Percentiles rank a stretch among this genome's conserved stretches.
These are phyloP conservation scores for Jamesozyma piceae DNA, from an alignment of 805 yeast species.

Conservation along the genomic window DNA sequence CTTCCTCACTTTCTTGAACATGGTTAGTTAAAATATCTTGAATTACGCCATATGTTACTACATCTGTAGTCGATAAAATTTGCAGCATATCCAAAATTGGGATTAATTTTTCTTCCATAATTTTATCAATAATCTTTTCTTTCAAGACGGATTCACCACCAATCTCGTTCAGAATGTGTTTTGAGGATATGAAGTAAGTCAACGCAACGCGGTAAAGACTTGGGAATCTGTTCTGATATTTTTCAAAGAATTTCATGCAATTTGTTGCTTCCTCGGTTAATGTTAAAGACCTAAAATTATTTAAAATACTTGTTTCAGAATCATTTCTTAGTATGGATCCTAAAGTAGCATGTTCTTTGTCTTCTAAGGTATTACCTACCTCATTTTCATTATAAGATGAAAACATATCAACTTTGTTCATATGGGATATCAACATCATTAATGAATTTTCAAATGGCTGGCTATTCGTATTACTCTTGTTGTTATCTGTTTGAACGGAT, in stretches of 20 bases:
- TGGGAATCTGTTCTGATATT: constrained; percentile 53
- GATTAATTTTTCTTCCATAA: constrained; percentile 45
- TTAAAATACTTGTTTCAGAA: constrained; percentile 8
- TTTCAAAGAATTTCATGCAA: constrained; percentile 47
- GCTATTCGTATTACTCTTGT: constrained; percentile 4
- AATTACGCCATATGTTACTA: constrained; percentile 62
- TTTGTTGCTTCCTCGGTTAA: constrained; percentile 46
- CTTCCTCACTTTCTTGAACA: constrained; percentile 49
- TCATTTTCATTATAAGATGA: constrained; percentile 18
- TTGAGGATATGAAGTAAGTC: constrained; percentile 49
- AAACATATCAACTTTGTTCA: constrained; percentile 31
- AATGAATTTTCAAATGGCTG: constrained; percentile 20
- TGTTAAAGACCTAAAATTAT: constrained; percentile 47
- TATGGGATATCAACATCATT: constrained; percentile 32
- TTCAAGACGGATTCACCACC: constrained; percentile 41
- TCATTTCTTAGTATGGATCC: constrained; percentile 3
- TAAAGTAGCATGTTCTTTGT: constrained; percentile 29
- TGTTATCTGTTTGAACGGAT: not conserved
- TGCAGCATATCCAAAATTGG: constrained; percentile 74
- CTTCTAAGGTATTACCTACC: constrained; percentile 10
- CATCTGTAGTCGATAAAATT: constrained; percentile 50
- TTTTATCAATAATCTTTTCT: constrained; percentile 41
- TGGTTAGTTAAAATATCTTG: constrained; percentile 57
- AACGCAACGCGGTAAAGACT: constrained; percentile 60
- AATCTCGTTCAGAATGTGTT: constrained; percentile 40